A percentile compares a stretch with the other conserved stretches of the same genome.
These are phyloP conservation scores for Fusarium aywerte DNA, from an alignment of 2,329 filamentous ascomycete species.

Conservation along the genomic window DNA sequence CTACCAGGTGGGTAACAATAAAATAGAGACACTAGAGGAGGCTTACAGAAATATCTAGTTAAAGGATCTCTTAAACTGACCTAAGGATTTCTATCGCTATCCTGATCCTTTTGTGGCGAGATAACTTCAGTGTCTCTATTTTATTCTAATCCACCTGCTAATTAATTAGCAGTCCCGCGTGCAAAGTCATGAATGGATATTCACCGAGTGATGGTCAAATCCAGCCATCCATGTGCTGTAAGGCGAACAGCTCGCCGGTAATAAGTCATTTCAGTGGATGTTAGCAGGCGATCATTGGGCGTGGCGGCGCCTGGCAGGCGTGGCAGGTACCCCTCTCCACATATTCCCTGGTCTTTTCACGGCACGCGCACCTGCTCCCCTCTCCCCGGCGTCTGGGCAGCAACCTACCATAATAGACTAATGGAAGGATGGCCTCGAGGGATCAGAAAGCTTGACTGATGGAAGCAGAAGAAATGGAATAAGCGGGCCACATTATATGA, in stretches of 20 bases:
- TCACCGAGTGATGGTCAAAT: not conserved
- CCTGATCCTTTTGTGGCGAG: no score
- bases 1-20: no score
- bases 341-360: constrained; percentile 22
- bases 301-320: constrained; percentile 1
- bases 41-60: no score
- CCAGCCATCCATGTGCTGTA: not conserved
- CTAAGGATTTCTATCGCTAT: no score
- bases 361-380: constrained; percentile 35
- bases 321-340: constrained; percentile 18
- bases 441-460: no score
- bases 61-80: no score
- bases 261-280: not conserved
- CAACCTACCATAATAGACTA: not conserved
- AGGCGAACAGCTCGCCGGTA: constrained; percentile 1
- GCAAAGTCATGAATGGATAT: not conserved
- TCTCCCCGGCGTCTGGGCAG: not conserved
- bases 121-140: not conserved
- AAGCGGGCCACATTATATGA: no score
- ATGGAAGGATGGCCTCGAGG: no score
- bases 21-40: no score
- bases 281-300: not conserved
- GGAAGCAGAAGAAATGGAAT: no score
- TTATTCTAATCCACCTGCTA: no score
- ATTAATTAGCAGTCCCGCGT: not conserved